Percentiles rank a stretch among this genome's conserved stretches.
These are phyloP conservation scores for Lactuca saligna DNA, from an alignment of 129 eudicot genomes.

Conservation along the genomic window DNA sequence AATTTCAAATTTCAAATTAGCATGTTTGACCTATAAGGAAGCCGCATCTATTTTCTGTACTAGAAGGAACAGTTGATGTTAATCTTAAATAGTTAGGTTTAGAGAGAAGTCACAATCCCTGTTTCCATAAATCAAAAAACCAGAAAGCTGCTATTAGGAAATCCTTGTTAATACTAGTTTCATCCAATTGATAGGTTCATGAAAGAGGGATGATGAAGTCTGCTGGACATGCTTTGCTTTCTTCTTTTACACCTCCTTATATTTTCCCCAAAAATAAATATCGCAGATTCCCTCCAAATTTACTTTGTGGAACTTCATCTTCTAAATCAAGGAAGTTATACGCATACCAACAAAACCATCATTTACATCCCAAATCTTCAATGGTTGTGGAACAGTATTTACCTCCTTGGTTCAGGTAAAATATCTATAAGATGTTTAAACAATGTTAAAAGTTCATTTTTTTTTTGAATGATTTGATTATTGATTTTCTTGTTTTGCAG, in stretches of 20 bases:
- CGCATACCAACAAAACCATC: constrained; percentile 41
- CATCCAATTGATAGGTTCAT: constrained; percentile 69
- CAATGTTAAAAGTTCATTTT: not conserved
- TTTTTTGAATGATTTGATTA: not conserved
- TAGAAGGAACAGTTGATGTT: not conserved
- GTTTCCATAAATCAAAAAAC: not conserved
- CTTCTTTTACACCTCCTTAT: constrained; percentile 70
- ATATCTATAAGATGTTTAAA: constrained; percentile 10
- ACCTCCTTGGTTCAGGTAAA: constrained; percentile 92
- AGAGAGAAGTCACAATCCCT: not conserved
- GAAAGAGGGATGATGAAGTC: constrained; percentile 71
- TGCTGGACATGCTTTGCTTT: constrained; percentile 60
- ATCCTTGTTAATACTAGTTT: constrained; percentile 45
- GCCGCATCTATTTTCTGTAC: not conserved
- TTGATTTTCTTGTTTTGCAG: constrained; percentile 34
- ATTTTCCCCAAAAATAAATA: constrained; percentile 48
- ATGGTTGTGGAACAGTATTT: constrained; percentile 69
- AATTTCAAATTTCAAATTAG: not conserved
- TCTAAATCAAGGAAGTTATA: constrained; percentile 45
- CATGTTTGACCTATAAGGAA: not conserved
- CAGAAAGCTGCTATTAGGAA: constrained; percentile 18
- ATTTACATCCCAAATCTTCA: constrained; percentile 30
- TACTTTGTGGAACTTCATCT: constrained; percentile 34
- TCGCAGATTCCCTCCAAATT: constrained; percentile 56
- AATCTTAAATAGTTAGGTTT: not conserved